Evolutionary conservation across 2,329 filamentous ascomycete species (phyloP), one percentile per base, ranked within the genome.

Genomic region (Pseudocercospora eumusae): DNA sequence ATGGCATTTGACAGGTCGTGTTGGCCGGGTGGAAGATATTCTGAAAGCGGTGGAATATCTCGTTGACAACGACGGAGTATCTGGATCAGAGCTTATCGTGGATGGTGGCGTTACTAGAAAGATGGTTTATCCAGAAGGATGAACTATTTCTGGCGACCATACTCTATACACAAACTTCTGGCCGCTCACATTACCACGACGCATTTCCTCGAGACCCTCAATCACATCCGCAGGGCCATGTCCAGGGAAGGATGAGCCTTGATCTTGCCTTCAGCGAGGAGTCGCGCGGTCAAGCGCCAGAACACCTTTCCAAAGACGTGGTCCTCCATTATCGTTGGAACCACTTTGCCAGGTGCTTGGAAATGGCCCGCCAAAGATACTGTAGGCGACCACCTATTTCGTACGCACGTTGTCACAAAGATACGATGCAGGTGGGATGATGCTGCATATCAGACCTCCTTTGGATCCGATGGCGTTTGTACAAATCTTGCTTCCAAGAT

Each of bases 1-100:
- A 56, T 83, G 81, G 81, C 81, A 84, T 71, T 73, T 80, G 27
- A 79, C 77, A 7, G 81, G 81, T 2, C 71, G 81, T 53, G 82
- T 83, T 4, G 82, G 81, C 1, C 80, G 76, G 61, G 80, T 80
- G 1, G 80, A 82, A 36, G 81, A 83, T 69, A 71, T 81, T 44
- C 64, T 71, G 18, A 72, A 68, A 57, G 76, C 78, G 4, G 75
- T 79, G 36, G 73, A 77, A 64, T 81, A 78, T 68, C 65, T 80
- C 15, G 69, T 74, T 23, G 74, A 73, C 11, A 76, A 68, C 40
- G 76, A 76, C 7, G 79, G 77, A 50, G 76, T 78, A 18, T 79
- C 75, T 20, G 78, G 78, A 27, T 76, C 80, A 45, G 81, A 83
- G 66, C 70, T 82, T 20, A 71, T 79, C 11, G 73, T 80, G 7